Evolutionary conservation across 345 rosid species (phyloP).

Genomic region (Xanthoceras sorbifolium): DNA sequence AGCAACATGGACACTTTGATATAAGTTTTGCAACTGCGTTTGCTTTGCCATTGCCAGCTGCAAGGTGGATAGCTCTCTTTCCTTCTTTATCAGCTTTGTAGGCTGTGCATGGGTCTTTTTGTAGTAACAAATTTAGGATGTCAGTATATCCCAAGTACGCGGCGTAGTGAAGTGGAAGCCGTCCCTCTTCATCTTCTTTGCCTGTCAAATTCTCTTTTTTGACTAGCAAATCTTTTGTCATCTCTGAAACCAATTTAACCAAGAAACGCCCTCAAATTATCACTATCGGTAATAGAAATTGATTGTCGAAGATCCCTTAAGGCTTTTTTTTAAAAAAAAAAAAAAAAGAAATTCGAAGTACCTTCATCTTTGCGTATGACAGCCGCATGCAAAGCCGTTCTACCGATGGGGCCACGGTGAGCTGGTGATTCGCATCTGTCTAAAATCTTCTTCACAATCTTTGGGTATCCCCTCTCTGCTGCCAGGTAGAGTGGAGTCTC

Average conservation of each 20-base stretch:
- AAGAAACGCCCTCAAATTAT: too few relatives aligned
- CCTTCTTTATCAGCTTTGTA: not conserved
- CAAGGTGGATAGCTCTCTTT: slow-evolving; percentile 23
- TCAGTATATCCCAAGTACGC: not conserved
- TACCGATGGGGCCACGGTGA: slow-evolving; percentile 20
- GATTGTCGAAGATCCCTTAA: too few relatives aligned
- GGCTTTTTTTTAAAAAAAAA: too few relatives aligned
- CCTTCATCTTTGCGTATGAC: not conserved
- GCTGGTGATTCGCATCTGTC: not conserved
- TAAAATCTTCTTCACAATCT: not conserved
- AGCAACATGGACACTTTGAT: slow-evolving; percentile 16
- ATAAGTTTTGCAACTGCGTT: not conserved
- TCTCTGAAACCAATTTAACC: not conserved
- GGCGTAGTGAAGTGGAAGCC: slow-evolving; percentile 10
- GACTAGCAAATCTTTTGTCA: not conserved
- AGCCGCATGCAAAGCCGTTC: slow-evolving; percentile 28
- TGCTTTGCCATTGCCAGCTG: not conserved
- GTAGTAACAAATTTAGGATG: not conserved
- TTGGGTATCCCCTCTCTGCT: slow-evolving; percentile 10
- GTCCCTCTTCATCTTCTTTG: not conserved
- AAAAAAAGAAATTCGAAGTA: not conserved
- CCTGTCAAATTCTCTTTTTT: not conserved
- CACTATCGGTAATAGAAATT: too few relatives aligned
- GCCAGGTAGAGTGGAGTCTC: slow-evolving; percentile 29
- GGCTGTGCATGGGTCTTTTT: not conserved